These are phyloP conservation scores for Phoma herbarum DNA, from an alignment of 2,329 filamentous ascomycete genomes.

Conservation along the genomic window DNA sequence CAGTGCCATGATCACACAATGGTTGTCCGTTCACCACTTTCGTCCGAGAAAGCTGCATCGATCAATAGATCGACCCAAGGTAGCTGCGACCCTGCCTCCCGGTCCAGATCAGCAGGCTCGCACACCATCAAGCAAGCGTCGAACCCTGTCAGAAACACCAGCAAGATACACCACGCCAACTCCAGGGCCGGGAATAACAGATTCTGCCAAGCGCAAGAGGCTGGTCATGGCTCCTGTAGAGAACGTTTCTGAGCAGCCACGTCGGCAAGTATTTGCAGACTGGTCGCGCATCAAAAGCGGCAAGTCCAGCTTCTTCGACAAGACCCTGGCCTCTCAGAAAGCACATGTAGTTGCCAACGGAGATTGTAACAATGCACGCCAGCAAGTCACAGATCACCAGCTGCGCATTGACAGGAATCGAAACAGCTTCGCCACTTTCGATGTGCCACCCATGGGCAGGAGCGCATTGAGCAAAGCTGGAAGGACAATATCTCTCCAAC, in stretches of 20 bases:
- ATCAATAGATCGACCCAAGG: slow-evolving; percentile 13
- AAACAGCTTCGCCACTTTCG: not conserved
- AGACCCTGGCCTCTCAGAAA: not conserved
- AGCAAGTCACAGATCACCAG: not conserved
- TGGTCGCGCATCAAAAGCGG: slow-evolving; percentile 58
- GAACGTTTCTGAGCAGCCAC: slow-evolving; percentile 7
- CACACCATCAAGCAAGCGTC: not conserved
- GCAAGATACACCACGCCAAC: not conserved
- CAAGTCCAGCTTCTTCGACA: slow-evolving; percentile 46
- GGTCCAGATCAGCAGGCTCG: not conserved
- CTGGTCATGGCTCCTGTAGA: not conserved
- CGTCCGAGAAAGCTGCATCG: slow-evolving; percentile 57
- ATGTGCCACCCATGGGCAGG: not conserved
- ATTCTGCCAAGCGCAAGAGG: slow-evolving; percentile 37
- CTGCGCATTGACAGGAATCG: not conserved
- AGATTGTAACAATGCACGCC: not conserved
- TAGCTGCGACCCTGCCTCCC: slow-evolving; percentile 10
- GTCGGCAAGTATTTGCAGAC: slow-evolving; percentile 39
- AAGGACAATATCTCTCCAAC: not conserved
- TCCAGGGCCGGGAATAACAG: not conserved
- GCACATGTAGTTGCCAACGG: not conserved
- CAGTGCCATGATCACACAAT: slow-evolving; percentile 73
- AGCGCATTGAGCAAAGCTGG: not conserved
- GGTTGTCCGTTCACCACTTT: slow-evolving; percentile 77
- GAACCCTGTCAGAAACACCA: not conserved